Conservation (phyloP, 768 basidiomycete species). For the Suillus occidentalis region DNA sequence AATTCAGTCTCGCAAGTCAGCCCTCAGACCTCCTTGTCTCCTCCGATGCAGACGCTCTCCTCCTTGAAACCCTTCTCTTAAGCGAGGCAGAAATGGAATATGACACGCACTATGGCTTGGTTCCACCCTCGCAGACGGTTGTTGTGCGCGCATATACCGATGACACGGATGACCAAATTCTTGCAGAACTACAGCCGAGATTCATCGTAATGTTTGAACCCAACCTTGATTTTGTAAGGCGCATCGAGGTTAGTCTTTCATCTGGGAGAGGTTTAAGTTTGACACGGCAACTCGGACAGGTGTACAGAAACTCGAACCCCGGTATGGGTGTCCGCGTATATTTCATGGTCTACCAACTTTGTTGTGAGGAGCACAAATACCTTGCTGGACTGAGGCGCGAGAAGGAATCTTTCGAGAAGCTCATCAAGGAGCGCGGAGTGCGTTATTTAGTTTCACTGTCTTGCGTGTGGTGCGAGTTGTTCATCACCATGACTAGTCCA, state of each 20-base stretch:
- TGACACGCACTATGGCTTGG: constrained; percentile 76
- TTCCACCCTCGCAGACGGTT: constrained; percentile 77
- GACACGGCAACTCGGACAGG: constrained; percentile 42
- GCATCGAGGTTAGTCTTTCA: constrained; percentile 70
- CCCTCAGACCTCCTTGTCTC: constrained; percentile 14
- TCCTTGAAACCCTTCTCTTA: constrained; percentile 26
- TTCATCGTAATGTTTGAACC: constrained; percentile 98
- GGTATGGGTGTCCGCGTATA: constrained; percentile 87
- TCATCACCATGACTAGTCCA: constrained; percentile 52
- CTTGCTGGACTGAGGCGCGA: constrained; percentile 85
- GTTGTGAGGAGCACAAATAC: constrained; percentile 95
- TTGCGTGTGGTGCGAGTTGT: not conserved
- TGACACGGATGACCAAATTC: no score
- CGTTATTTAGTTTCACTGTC: constrained; percentile 30
- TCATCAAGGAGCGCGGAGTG: constrained; percentile 92
- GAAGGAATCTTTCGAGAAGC: constrained; percentile 88
- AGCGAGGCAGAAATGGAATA: constrained; percentile 55
- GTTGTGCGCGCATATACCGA: constrained; percentile 87
- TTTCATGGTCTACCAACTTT: constrained; percentile 92
- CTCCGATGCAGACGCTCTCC: constrained; percentile 21
- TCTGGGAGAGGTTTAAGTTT: not conserved
- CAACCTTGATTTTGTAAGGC: constrained; percentile 86
- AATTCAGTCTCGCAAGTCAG: constrained; percentile 22
- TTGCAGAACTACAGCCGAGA: constrained; percentile 84
- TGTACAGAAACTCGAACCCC: constrained; percentile 82